phyloP scores from a whole-genome alignment of 2,329 filamentous ascomycete species.

The Botrytis fabae region DNA sequence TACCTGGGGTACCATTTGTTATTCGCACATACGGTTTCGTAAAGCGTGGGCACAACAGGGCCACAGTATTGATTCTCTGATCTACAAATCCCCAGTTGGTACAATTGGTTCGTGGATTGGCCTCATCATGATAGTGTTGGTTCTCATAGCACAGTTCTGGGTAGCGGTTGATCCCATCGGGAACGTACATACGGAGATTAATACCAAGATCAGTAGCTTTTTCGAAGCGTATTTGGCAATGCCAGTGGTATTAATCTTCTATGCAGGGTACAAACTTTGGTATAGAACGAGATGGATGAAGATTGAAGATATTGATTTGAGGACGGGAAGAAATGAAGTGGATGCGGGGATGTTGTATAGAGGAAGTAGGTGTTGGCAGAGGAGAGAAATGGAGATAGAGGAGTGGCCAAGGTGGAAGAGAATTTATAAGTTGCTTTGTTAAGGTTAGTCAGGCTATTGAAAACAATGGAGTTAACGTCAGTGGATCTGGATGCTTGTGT shows the following conservation, averaged over 20 bases:
- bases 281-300: conserved; percentile 68
- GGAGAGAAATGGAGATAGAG: background rate
- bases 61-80: conserved; percentile 60
- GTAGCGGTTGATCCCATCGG: conserved; percentile 74
- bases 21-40: conserved; percentile 89
- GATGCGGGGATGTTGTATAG: conserved; percentile 58
- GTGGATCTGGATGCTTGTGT: background rate
- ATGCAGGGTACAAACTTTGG: conserved; percentile 74
- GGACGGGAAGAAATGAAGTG: conserved; percentile 75
- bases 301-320: conserved; percentile 76
- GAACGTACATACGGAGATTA: conserved; percentile 42
- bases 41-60: conserved; percentile 68
- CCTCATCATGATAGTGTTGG: conserved; percentile 52
- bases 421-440: conserved; percentile 4
- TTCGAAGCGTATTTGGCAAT: conserved; percentile 72
- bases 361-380: conserved; percentile 57
- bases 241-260: conserved; percentile 68
- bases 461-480: background rate
- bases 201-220: conserved; percentile 61
- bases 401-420: conserved; percentile 7
- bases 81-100: conserved; percentile 61
- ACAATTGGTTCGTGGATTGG: conserved; percentile 63
- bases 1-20: conserved; percentile 81
- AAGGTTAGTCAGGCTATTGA: background rate
- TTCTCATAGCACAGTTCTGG: conserved; percentile 63